These are phyloP conservation scores for Verticillium isaacii DNA, from an alignment of 2,329 filamentous ascomycete genomes.

Conservation along the genomic window DNA sequence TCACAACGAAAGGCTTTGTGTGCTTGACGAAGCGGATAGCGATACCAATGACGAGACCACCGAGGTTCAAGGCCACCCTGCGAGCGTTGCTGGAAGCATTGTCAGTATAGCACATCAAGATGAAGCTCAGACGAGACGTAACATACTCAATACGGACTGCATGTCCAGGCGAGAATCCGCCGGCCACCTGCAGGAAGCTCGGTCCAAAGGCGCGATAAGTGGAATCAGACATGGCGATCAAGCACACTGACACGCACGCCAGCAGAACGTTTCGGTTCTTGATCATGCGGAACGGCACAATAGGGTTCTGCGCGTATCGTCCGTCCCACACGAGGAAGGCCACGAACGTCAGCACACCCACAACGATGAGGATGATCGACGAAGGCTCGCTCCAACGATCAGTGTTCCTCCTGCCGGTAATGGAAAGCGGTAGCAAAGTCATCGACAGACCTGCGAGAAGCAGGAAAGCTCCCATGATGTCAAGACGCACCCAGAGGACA, in stretches of 20 bases:
- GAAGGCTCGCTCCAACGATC: conserved; percentile 22
- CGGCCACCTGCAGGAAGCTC: conserved; percentile 33
- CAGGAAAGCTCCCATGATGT: conserved; percentile 26
- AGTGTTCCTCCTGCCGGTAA: conserved; percentile 28
- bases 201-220: conserved; percentile 33
- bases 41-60: conserved; percentile 25
- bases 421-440: conserved; percentile 28
- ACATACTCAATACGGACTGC: conserved; percentile 32
- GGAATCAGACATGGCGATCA: conserved; percentile 29
- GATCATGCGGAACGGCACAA: conserved; percentile 32
- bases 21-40: conserved; percentile 30
- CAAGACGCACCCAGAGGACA: conserved; percentile 21
- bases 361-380: conserved; percentile 29
- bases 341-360: conserved; percentile 19
- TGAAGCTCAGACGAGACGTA: too few species aligned
- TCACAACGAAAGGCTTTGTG: conserved; percentile 25
- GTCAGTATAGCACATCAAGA: conserved; percentile 7
- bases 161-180: conserved; percentile 26
- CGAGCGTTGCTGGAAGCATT: conserved; percentile 22
- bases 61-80: conserved; percentile 30
- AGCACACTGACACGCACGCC: conserved; percentile 19
- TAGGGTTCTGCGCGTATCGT: conserved; percentile 28
- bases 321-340: conserved; percentile 30
- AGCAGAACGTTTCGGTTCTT: conserved; percentile 30
- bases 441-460: conserved; percentile 27